These are phyloP conservation scores for Mycena amicta DNA, from an alignment of 768 basidiomycete genomes.

Conservation along the genomic window DNA sequence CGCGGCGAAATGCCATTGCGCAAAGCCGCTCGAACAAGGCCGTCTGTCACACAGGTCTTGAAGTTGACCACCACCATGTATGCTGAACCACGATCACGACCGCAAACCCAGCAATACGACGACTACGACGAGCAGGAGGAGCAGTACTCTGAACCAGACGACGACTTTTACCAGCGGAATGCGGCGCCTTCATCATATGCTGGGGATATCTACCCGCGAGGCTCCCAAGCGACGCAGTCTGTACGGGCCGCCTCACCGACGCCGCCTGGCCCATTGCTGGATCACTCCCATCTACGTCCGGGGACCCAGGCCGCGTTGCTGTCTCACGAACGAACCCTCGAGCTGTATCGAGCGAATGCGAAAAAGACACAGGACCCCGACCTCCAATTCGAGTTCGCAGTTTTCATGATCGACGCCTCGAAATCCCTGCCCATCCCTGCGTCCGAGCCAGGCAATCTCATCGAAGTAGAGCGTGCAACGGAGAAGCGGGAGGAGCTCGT, in stretches of 20 bases:
- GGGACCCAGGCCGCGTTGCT: slow-evolving; percentile 92
- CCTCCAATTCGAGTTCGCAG: slow-evolving; percentile 96
- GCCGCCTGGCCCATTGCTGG: slow-evolving; percentile 71
- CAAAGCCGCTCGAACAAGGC: background rate
- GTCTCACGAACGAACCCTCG: slow-evolving; percentile 93
- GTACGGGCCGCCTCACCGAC: slow-evolving; percentile 69
- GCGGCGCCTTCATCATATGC: slow-evolving; percentile 34
- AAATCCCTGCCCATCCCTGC: slow-evolving; percentile 83
- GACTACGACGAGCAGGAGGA: slow-evolving; percentile 41
- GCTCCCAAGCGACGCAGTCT: slow-evolving; percentile 50
- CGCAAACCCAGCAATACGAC: slow-evolving; percentile 25
- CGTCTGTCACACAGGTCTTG: background rate
- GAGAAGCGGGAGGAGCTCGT: slow-evolving; percentile 87
- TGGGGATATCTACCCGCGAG: slow-evolving; percentile 30
- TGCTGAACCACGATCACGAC: slow-evolving; percentile 27
- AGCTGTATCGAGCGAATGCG: slow-evolving; percentile 95
- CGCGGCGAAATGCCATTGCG: background rate
- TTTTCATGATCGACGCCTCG: slow-evolving; percentile 98
- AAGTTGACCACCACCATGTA: slow-evolving; percentile 26
- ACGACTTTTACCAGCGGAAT: slow-evolving; percentile 50
- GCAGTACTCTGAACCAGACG: slow-evolving; percentile 49
- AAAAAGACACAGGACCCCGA: slow-evolving; percentile 99
- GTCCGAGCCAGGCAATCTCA: slow-evolving; percentile 69
- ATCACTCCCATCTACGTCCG: slow-evolving; percentile 90
- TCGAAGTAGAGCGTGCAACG: slow-evolving; percentile 78